These are phyloP conservation scores for Ganoderma lingzhi DNA, from an alignment of 1,284 basidiomycete species.

Conservation along the genomic window DNA sequence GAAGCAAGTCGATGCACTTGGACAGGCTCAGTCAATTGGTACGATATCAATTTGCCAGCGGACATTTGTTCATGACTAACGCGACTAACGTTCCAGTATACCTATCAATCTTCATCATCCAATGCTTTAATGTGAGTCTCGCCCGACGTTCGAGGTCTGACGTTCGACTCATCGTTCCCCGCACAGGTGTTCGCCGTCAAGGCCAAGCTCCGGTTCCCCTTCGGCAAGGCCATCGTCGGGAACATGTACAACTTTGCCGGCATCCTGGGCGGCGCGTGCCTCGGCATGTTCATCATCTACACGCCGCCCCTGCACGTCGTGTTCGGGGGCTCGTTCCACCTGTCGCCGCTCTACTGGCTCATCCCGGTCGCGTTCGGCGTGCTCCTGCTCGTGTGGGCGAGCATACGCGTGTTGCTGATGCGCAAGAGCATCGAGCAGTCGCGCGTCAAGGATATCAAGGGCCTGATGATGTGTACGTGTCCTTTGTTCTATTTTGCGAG, in stretches of 20 bases:
- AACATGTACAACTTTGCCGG: conserved; percentile 74
- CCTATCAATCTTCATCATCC: conserved; percentile 70
- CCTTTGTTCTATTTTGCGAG: conserved; percentile 17
- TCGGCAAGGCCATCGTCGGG: conserved; percentile 61
- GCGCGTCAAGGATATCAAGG: conserved; percentile 70
- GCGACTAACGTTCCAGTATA: conserved; percentile 50
- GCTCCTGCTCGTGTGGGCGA: conserved; percentile 67
- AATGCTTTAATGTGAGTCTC: conserved; percentile 69
- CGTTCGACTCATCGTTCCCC: neutral
- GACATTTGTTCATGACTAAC: conserved; percentile 3
- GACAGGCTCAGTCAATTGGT: conserved; percentile 69
- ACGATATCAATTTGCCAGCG: conserved; percentile 17
- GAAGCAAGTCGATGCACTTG: conserved; percentile 65
- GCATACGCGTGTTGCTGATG: conserved; percentile 62
- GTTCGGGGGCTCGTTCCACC: conserved; percentile 65
- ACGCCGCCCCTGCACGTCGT: conserved; percentile 73
- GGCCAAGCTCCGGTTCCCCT: conserved; percentile 68
- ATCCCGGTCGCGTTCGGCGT: conserved; percentile 68
- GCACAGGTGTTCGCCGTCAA: conserved; percentile 72
- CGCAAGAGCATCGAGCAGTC: conserved; percentile 61
- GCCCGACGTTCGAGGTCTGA: neutral
- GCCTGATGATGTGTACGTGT: conserved; percentile 72
- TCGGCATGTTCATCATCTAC: conserved; percentile 75
- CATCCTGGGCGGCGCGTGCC: conserved; percentile 66
- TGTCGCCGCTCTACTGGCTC: conserved; percentile 74